Evolutionary conservation across 2,329 filamentous ascomycete genomes (phyloP).

Genomic region (Corynespora cassiicola): DNA sequence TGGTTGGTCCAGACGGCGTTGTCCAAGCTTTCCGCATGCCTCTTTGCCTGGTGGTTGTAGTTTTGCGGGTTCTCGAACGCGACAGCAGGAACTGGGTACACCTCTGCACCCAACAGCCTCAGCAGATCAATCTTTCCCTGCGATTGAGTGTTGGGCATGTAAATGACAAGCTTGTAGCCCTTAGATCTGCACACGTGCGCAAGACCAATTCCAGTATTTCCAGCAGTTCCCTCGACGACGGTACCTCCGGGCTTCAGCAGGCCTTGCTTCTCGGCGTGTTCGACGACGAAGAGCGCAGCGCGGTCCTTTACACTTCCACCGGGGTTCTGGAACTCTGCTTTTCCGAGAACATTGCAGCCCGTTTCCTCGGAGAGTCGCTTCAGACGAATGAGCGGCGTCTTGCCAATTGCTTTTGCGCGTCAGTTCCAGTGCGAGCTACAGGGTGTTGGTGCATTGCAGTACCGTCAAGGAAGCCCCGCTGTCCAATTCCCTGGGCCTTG

Average conservation of each 20-base stretch:
- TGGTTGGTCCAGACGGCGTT: conserved; percentile 99
- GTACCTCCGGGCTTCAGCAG: conserved; percentile 85
- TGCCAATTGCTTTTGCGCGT: conserved; percentile 78
- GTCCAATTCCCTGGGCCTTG: conserved; percentile 78
- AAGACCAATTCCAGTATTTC: conserved; percentile 97
- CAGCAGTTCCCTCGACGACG: conserved; percentile 95
- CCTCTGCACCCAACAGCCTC: conserved; percentile 88
- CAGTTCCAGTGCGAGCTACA: conserved; percentile 7
- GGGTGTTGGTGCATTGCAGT: conserved; percentile 20
- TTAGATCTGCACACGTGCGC: conserved; percentile 93
- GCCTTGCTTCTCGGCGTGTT: conserved; percentile 89
- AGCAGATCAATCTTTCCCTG: conserved; percentile 97
- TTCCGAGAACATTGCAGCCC: conserved; percentile 91
- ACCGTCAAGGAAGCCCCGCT: conserved; percentile 81
- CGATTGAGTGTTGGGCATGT: conserved; percentile 99
- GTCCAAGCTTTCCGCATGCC: conserved; percentile 84
- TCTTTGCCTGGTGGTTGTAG: conserved; percentile 94
- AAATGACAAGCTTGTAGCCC: conserved; percentile 95
- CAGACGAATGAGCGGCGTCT: conserved; percentile 91
- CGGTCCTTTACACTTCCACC: conserved; percentile 96
- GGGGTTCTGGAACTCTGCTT: conserved; percentile 98
- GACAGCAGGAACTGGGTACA: conserved; percentile 94
- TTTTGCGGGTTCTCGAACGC: conserved; percentile 94
- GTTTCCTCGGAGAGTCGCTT: conserved; percentile 89
- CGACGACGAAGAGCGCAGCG: conserved; percentile 90